Conservation (phyloP, 345 rosid genomes). For the Eucalyptus shirleyi region DNA sequence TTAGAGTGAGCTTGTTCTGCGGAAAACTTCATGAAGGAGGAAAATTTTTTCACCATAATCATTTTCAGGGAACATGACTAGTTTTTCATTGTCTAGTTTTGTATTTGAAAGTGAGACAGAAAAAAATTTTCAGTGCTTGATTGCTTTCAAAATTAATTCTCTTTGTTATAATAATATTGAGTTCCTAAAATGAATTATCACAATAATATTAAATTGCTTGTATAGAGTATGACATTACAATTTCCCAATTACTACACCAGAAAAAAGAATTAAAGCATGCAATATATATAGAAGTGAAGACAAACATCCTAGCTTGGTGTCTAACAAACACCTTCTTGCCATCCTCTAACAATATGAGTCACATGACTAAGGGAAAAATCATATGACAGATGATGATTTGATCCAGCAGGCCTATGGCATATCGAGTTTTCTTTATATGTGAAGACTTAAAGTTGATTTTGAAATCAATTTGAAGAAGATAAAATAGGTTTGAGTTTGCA, state of each 20-base stretch:
- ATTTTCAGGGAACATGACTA: neutral
- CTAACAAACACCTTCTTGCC: neutral
- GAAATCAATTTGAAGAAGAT: neutral
- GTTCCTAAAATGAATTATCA: neutral
- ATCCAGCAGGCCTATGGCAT: neutral
- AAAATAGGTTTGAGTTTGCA: neutral
- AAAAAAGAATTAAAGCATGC: neutral
- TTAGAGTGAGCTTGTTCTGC: neutral
- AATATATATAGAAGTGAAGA: neutral
- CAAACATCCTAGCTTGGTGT: neutral
- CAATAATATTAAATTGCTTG: neutral
- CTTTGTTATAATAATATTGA: neutral
- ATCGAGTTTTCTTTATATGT: neutral
- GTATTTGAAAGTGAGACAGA: neutral
- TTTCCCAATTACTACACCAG: neutral
- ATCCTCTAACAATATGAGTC: neutral
- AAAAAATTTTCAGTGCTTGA: neutral
- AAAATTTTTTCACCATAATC: neutral
- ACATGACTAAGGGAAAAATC: neutral
- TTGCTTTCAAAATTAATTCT: neutral
- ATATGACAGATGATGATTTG: neutral
- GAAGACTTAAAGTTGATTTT: neutral
- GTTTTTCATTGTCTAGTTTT: neutral
- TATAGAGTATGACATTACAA: neutral
- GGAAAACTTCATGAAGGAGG: neutral